Percentiles rank a stretch among this genome's conserved stretches.
These are phyloP conservation scores for Pythium folliculosum DNA, from an alignment of 352 stramenopile genomes.

Conservation along the genomic window DNA sequence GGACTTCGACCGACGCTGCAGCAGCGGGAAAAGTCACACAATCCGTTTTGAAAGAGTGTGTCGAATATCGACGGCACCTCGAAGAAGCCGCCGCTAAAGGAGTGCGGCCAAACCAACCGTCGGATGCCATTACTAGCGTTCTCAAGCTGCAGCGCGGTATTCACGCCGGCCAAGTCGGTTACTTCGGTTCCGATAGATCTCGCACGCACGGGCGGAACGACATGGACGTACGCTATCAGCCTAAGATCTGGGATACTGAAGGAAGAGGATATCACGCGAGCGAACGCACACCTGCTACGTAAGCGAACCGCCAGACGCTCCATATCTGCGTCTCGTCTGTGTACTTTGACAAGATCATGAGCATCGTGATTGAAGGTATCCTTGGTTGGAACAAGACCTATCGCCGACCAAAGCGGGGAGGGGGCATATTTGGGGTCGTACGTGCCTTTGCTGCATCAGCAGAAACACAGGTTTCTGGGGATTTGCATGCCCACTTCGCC, in stretches of 20 bases:
- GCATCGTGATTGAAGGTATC: slow-evolving; percentile 5
- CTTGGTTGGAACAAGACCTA: slow-evolving; percentile 1
- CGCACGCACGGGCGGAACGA: slow-evolving; percentile 4
- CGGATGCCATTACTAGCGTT: background rate
- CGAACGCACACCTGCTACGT: slow-evolving; percentile 4
- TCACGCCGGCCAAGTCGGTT: background rate
- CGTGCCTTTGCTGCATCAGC: slow-evolving; percentile 6
- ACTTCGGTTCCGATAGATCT: slow-evolving; percentile 1
- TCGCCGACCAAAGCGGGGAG: background rate
- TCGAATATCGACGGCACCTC: background rate
- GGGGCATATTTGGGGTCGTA: background rate
- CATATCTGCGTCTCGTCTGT: background rate
- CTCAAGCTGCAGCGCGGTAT: background rate
- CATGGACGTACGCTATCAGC: slow-evolving; percentile 4
- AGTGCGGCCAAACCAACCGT: background rate
- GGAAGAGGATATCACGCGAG: background rate
- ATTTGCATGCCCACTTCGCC: slow-evolving; percentile 9
- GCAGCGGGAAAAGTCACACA: background rate
- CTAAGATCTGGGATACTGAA: background rate
- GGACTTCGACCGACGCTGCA: background rate
- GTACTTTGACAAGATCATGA: slow-evolving; percentile 8
- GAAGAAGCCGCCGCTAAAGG: background rate
- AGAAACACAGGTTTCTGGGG: slow-evolving; percentile 10
- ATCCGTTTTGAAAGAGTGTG: background rate
- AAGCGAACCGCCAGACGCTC: background rate